A percentile compares a stretch with the other conserved stretches of the same genome.
Evolutionary conservation across 1,284 basidiomycete species (phyloP).

Genomic region (Lentinula novae-zelandiae): DNA sequence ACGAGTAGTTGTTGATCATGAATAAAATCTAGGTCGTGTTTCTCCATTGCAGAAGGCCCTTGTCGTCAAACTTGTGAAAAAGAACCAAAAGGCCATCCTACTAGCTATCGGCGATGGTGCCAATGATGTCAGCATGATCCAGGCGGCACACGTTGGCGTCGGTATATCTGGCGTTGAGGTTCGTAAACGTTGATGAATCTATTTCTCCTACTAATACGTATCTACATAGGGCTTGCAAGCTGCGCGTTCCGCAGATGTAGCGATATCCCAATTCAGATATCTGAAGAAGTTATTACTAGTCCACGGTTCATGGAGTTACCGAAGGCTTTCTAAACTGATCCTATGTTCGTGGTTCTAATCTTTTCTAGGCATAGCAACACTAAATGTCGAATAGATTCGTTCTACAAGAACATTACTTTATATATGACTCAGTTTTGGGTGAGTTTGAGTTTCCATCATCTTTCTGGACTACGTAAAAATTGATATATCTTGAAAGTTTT

Average conservation of each 20-base stretch:
- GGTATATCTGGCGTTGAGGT: slow-evolving; percentile 98
- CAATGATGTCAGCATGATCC: slow-evolving; percentile 97
- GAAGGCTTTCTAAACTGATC: slow-evolving; percentile 91
- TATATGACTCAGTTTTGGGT: slow-evolving; percentile 99
- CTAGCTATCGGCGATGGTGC: slow-evolving; percentile 97
- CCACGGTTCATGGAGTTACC: slow-evolving; percentile 98
- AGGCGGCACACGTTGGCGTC: slow-evolving; percentile 95
- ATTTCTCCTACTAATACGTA: neutral
- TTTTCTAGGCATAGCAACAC: neutral
- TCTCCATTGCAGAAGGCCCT: slow-evolving; percentile 98
- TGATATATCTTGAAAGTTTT: slow-evolving; percentile 58
- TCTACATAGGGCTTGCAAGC: slow-evolving; percentile 84
- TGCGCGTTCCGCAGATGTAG: slow-evolving; percentile 93
- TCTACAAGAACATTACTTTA: slow-evolving; percentile 96
- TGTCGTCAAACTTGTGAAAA: slow-evolving; percentile 98
- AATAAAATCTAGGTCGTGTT: slow-evolving; percentile 70
- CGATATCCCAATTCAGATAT: slow-evolving; percentile 98
- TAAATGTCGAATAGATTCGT: slow-evolving; percentile 61
- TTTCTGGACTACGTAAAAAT: neutral
- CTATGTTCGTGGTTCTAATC: slow-evolving; percentile 61
- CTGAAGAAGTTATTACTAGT: slow-evolving; percentile 95
- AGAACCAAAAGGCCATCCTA: slow-evolving; percentile 87
- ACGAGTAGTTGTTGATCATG: neutral
- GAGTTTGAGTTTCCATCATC: slow-evolving; percentile 23
- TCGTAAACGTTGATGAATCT: slow-evolving; percentile 17